phyloP scores from a whole-genome alignment of 257 asterid genomes.

The Jaltomata sinuosa region DNA sequence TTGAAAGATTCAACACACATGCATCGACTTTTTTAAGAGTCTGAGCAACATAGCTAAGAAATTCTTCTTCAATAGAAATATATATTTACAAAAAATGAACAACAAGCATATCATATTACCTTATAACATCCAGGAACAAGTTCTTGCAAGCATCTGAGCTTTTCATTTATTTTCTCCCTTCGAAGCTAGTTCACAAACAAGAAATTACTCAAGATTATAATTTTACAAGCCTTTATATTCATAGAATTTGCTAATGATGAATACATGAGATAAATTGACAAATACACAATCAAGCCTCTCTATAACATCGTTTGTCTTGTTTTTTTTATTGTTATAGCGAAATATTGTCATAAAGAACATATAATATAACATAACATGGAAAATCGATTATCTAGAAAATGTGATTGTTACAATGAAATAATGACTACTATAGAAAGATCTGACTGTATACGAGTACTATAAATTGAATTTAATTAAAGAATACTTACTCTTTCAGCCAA shows the following conservation, averaged over 20 bases:
- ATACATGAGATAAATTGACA: background rate
- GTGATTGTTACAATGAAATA: background rate
- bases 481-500: slow-evolving; percentile 86
- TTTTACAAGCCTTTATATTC: background rate
- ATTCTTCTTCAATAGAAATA: background rate
- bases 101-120: slow-evolving; percentile 22
- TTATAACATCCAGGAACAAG: slow-evolving; percentile 95
- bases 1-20: background rate
- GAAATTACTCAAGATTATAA: background rate
- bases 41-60: background rate
- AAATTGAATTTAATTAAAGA: background rate
- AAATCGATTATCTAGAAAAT: background rate
- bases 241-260: background rate
- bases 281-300: background rate
- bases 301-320: background rate
- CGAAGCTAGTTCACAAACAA: slow-evolving; percentile 36
- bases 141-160: slow-evolving; percentile 81
- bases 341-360: background rate
- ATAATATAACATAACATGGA: background rate
- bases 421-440: background rate
- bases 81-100: background rate
- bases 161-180: slow-evolving; percentile 89
- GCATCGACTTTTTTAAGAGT: background rate
- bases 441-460: background rate
- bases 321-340: background rate